Evolutionary conservation across 352 stramenopile species (phyloP).

Genomic region (Phytophthora pseudosyringae): DNA sequence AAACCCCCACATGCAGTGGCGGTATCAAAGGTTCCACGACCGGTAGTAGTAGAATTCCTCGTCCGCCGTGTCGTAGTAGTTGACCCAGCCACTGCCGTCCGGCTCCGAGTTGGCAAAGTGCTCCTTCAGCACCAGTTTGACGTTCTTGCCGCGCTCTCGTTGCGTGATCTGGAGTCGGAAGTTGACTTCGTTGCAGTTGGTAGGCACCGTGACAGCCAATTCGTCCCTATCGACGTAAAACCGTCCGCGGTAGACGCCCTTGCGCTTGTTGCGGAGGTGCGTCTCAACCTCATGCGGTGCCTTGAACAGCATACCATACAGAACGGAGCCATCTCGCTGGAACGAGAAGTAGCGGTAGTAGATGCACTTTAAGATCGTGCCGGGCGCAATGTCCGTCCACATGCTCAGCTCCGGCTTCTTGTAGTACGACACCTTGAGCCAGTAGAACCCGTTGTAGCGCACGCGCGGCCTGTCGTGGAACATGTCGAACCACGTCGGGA

Average conservation of each 20-base stretch:
- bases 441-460: constrained; percentile 86
- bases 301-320: constrained; percentile 85
- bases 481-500: constrained; percentile 78
- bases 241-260: constrained; percentile 58
- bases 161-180: constrained; percentile 68
- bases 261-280: constrained; percentile 42
- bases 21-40: constrained; percentile 61
- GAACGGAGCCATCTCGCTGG: constrained; percentile 69
- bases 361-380: constrained; percentile 79
- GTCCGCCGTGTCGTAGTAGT: constrained; percentile 72
- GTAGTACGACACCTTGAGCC: constrained; percentile 80
- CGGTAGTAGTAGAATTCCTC: constrained; percentile 84
- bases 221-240: constrained; percentile 73
- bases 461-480: constrained; percentile 70
- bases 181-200: constrained; percentile 72
- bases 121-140: constrained; percentile 66
- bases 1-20: neutral
- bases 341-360: constrained; percentile 90
- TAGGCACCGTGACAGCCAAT: constrained; percentile 73
- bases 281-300: constrained; percentile 58
- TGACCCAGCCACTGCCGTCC: constrained; percentile 65
- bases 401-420: constrained; percentile 89
- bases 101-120: constrained; percentile 79
- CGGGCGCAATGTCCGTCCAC: constrained; percentile 74
- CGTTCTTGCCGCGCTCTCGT: constrained; percentile 57